Evolutionary conservation across 768 basidiomycete genomes (phyloP).

Genomic region (Lactifluus echinatus): DNA sequence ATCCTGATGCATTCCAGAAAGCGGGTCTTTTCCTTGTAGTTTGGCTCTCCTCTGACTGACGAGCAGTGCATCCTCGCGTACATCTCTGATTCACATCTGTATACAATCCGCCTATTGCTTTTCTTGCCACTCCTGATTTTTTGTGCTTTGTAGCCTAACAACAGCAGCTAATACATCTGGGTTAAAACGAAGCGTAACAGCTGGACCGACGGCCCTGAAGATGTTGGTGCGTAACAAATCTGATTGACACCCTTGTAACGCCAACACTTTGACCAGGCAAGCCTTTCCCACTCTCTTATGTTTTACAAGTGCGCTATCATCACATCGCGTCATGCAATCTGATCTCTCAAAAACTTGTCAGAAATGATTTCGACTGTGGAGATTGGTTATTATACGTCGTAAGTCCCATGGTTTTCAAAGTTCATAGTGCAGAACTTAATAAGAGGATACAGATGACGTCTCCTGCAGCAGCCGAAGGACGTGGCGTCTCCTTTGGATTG

Average conservation of each 20-base stretch:
- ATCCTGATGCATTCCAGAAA: constrained; percentile 70
- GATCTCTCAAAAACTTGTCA: constrained; percentile 24
- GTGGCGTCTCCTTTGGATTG: constrained; percentile 9
- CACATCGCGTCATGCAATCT: not conserved
- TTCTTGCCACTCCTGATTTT: constrained; percentile 12
- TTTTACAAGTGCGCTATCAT: constrained; percentile 59
- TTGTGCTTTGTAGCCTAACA: constrained; percentile 38
- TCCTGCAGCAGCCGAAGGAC: constrained; percentile 3
- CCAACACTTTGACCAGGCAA: constrained; percentile 37
- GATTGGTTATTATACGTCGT: constrained; percentile 79
- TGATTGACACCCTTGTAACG: not conserved
- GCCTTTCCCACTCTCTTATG: constrained; percentile 71
- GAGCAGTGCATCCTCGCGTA: constrained; percentile 69
- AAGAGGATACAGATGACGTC: not conserved
- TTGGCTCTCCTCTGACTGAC: not conserved
- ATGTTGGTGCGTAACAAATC: constrained; percentile 49
- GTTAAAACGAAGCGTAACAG: constrained; percentile 33
- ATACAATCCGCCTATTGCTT: not conserved
- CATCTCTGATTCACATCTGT: constrained; percentile 75
- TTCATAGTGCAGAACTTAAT: not conserved
- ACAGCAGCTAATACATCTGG: constrained; percentile 47
- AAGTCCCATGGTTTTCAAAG: constrained; percentile 22
- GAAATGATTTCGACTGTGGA: constrained; percentile 66
- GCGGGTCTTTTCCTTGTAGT: constrained; percentile 27
- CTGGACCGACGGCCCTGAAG: constrained; percentile 35